phyloP scores from a whole-genome alignment of 169 alveolate genomes.

The Theileria sp. region DNA sequence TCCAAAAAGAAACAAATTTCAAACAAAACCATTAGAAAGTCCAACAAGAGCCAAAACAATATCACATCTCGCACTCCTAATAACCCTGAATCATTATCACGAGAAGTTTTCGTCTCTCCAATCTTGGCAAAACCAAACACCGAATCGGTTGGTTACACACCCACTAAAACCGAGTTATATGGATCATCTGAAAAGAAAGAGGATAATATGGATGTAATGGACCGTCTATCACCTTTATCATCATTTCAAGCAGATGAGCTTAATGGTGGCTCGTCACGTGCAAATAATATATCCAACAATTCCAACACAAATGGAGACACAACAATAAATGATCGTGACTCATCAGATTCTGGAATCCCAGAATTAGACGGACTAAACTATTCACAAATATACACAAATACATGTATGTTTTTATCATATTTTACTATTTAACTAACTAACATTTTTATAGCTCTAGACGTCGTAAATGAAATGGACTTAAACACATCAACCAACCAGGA shows the following conservation, averaged over 20 bases:
- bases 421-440: neutral
- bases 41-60: neutral
- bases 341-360: neutral
- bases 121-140: neutral
- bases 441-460: constrained; percentile 10
- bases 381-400: constrained; percentile 13
- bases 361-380: neutral
- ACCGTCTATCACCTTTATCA: neutral
- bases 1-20: neutral
- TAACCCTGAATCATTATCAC: neutral
- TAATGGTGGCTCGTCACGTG: neutral
- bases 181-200: neutral
- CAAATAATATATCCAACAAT: neutral
- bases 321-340: neutral
- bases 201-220: neutral
- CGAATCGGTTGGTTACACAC: neutral
- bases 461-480: constrained; percentile 6
- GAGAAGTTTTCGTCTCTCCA: neutral
- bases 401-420: neutral
- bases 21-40: neutral
- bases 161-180: neutral
- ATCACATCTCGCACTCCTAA: neutral
- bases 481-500: constrained; percentile 7
- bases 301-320: neutral
- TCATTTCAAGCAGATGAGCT: neutral